A percentile compares a stretch with the other conserved stretches of the same genome.
Evolutionary conservation across 352 stramenopile species (phyloP).

Genomic region (Phytophthora hibernalis): DNA sequence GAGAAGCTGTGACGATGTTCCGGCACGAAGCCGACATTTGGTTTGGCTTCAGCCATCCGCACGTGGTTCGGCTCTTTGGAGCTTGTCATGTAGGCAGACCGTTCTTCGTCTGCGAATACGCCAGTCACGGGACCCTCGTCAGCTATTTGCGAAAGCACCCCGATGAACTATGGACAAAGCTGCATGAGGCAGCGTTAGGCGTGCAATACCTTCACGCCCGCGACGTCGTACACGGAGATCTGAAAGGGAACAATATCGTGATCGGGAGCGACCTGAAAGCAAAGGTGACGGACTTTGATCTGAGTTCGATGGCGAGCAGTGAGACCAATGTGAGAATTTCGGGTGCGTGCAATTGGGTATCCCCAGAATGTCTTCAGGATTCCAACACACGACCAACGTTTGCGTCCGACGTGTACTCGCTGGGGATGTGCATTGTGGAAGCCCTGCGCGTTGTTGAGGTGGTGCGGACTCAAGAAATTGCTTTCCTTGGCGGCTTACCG

Average conservation of each 20-base stretch:
- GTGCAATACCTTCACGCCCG: too few species aligned
- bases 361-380: slow-evolving; percentile 6
- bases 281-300: not conserved
- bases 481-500: not conserved
- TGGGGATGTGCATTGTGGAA: slow-evolving; percentile 16
- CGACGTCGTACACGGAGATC: too few species aligned
- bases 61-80: slow-evolving; percentile 28
- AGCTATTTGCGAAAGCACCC: slow-evolving; percentile 22
- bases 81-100: slow-evolving; percentile 19
- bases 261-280: too few species aligned
- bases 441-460: slow-evolving; percentile 10
- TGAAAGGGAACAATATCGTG: too few species aligned
- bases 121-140: slow-evolving; percentile 19
- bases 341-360: slow-evolving; percentile 10
- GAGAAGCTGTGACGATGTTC: slow-evolving; percentile 16
- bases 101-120: slow-evolving; percentile 16
- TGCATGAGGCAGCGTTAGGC: too few species aligned
- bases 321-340: not conserved
- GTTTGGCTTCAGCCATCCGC: slow-evolving; percentile 27
- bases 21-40: slow-evolving; percentile 27
- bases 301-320: slow-evolving; percentile 13
- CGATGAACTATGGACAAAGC: not conserved
- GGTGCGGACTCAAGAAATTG: not conserved
- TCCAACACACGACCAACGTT: not conserved
- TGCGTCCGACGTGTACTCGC: too few species aligned